A percentile compares a stretch with the other conserved stretches of the same genome.
phyloP scores from a whole-genome alignment of 345 rosid species.

The Arabidopsis arenosa region DNA sequence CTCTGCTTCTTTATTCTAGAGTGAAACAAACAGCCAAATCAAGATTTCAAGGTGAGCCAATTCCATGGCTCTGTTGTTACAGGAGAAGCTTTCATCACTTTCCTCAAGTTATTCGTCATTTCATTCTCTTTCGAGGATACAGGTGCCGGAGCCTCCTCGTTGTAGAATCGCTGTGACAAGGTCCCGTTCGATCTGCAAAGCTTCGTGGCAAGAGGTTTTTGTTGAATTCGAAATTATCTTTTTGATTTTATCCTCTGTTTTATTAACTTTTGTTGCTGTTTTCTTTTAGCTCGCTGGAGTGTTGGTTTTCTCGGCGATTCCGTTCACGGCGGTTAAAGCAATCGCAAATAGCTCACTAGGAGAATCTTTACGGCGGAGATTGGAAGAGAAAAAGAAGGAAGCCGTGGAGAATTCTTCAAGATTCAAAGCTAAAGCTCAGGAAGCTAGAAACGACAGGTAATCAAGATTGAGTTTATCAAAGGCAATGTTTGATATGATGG shows the following conservation, averaged over 20 bases:
- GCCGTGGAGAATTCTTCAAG: constrained; percentile 62
- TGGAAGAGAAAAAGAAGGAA: constrained; percentile 73
- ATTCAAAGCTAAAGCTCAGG: constrained; percentile 63
- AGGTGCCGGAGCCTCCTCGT: constrained; percentile 33
- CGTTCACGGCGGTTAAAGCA: constrained; percentile 91
- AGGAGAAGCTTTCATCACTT: constrained; percentile 40
- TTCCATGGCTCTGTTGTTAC: constrained; percentile 48
- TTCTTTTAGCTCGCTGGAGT: constrained; percentile 78
- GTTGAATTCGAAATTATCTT: background rate
- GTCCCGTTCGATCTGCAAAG: constrained; percentile 56
- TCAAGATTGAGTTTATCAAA: background rate
- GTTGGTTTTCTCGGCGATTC: constrained; percentile 86
- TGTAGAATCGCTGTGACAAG: constrained; percentile 8
- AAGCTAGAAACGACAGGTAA: constrained; percentile 81
- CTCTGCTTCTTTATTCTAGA: background rate
- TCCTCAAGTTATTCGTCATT: constrained; percentile 46
- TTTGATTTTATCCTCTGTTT: background rate
- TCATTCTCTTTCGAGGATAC: constrained; percentile 19
- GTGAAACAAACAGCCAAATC: background rate
- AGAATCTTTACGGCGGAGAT: constrained; percentile 64
- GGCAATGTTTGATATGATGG: background rate
- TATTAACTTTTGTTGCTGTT: constrained; percentile 46
- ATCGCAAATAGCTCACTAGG: constrained; percentile 89
- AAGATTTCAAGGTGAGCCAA: background rate
- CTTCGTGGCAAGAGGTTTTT: constrained; percentile 89